These are phyloP conservation scores for Cyclotella kingstonii DNA, from an alignment of 108 stramenopile genomes.

Conservation along the genomic window DNA sequence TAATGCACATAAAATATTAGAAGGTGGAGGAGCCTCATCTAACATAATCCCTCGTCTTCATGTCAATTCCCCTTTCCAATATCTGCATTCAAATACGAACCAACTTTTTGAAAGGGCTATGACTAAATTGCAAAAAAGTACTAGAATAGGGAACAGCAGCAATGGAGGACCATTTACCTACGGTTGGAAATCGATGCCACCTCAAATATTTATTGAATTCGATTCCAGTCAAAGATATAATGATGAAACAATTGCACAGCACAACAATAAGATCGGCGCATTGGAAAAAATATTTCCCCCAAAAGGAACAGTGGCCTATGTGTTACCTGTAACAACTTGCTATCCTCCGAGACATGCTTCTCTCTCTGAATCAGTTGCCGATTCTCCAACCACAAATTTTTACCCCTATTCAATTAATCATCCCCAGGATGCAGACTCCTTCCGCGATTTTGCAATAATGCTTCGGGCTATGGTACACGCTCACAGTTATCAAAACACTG, in stretches of 20 bases:
- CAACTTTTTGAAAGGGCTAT: constrained; percentile 14
- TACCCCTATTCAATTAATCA: constrained; percentile 20
- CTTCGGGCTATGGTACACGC: constrained; percentile 59
- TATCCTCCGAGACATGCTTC: constrained; percentile 1
- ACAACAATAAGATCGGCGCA: background rate
- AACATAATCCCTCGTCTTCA: constrained; percentile 22
- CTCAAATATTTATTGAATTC: constrained; percentile 34
- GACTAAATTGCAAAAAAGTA: constrained; percentile 11
- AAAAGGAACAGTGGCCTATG: constrained; percentile 39
- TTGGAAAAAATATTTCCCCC: constrained; percentile 10
- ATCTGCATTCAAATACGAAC: constrained; percentile 10
- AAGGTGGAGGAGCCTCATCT: constrained; percentile 26
- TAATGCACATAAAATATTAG: constrained; percentile 4
- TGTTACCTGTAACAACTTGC: constrained; percentile 30
- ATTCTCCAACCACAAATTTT: constrained; percentile 6
- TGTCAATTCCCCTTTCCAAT: constrained; percentile 17
- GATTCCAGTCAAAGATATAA: constrained; percentile 23
- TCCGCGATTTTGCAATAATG: constrained; percentile 51
- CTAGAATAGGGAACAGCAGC: constrained; percentile 6
- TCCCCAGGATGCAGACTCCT: constrained; percentile 23
- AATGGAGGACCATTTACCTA: constrained; percentile 19
- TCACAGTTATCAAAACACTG: constrained; percentile 41
- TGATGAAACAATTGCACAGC: constrained; percentile 9
- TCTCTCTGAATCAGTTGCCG: background rate
- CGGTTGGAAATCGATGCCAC: constrained; percentile 47